phyloP scores from a whole-genome alignment of 805 yeast species.

The Metschnikowia bowlesiae region DNA sequence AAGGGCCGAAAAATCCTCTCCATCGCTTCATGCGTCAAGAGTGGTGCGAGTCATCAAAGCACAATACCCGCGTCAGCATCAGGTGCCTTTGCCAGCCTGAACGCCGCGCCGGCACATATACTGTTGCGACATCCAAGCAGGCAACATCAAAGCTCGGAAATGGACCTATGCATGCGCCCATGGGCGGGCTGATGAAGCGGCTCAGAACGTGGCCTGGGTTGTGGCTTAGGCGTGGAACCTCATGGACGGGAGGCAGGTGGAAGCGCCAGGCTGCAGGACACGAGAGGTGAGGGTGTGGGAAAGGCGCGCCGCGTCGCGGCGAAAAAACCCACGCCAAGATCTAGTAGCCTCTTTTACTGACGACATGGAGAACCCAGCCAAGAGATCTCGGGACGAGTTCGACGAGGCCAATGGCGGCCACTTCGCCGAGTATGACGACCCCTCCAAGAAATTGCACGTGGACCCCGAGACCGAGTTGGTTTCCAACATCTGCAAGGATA shows the following conservation, averaged over 20 bases:
- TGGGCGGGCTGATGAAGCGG: no score
- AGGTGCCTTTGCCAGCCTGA: no score
- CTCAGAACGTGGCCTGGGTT: no score
- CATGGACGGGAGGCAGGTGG: neutral
- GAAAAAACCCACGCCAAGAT: neutral
- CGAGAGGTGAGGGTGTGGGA: neutral
- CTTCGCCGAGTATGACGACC: slow-evolving; percentile 14
- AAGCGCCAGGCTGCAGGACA: neutral
- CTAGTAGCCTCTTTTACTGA: neutral
- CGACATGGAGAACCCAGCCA: slow-evolving; percentile 15
- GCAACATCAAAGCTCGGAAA: no score
- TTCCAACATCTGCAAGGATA: slow-evolving; percentile 42
- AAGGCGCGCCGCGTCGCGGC: neutral
- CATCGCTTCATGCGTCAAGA: no score
- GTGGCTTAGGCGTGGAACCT: no score
- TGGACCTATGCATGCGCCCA: neutral
- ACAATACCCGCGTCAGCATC: no score
- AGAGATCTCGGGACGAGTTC: slow-evolving; percentile 20
- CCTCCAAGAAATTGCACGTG: slow-evolving; percentile 33
- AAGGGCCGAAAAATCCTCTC: no score
- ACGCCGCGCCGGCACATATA: no score
- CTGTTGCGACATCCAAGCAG: no score
- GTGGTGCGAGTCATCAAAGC: no score
- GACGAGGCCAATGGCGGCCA: slow-evolving; percentile 18
- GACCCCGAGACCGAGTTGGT: slow-evolving; percentile 41